Conservation (phyloP, 768 basidiomycete species). For the Suillus subaureus region DNA sequence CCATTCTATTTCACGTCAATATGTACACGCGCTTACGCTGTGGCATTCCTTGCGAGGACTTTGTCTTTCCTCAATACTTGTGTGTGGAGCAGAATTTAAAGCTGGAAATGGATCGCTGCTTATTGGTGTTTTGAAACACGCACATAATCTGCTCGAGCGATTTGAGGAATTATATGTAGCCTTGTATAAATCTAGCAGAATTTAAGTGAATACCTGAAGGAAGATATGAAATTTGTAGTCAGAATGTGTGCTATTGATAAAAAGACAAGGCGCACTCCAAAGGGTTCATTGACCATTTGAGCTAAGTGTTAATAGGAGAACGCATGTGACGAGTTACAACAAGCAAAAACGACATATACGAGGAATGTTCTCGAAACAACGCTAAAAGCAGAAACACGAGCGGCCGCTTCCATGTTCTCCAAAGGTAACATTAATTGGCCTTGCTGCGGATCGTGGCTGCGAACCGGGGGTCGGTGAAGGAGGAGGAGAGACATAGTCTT, state of each 20-base stretch:
- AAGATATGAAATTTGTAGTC: background rate
- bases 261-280: no score
- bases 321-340: background rate
- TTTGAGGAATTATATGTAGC: background rate
- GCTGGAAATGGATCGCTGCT: background rate
- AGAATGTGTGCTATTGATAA: background rate
- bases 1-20: background rate
- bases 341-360: background rate
- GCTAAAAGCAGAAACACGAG: background rate
- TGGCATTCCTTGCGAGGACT: background rate
- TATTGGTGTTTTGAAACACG: background rate
- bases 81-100: background rate
- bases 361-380: background rate
- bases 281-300: background rate
- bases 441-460: background rate
- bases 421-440: background rate
- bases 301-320: background rate
- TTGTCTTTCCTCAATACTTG: background rate
- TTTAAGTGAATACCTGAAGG: background rate
- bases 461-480: background rate
- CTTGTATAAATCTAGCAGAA: background rate
- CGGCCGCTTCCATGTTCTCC: background rate
- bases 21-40: background rate
- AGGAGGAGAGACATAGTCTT: background rate
- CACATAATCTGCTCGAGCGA: background rate